These are phyloP conservation scores for Periconia digitata DNA, from an alignment of 2,329 filamentous ascomycete genomes.

Conservation along the genomic window DNA sequence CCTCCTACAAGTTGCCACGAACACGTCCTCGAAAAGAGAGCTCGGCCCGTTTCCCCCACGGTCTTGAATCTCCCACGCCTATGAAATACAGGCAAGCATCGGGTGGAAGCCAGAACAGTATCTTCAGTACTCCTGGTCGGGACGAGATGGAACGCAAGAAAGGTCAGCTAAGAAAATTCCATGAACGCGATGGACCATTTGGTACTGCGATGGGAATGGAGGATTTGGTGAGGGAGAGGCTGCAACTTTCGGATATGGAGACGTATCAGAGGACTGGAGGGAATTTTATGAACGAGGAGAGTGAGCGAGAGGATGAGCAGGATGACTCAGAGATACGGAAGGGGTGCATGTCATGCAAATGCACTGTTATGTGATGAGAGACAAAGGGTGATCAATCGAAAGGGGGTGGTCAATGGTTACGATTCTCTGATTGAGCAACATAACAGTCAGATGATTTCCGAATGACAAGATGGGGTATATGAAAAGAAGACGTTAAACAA, in stretches of 20 bases:
- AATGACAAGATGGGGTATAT: no score
- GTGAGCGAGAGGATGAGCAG: slow-evolving; percentile 2
- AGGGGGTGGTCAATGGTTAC: neutral
- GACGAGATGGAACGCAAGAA: slow-evolving; percentile 37
- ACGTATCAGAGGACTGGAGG: no score
- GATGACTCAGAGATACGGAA: neutral
- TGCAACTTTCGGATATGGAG: slow-evolving; percentile 13
- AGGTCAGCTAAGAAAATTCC: slow-evolving; percentile 10
- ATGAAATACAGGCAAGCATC: neutral
- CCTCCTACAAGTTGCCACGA: no score
- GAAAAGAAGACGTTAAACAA: no score
- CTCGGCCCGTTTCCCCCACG: neutral
- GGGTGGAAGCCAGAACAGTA: no score
- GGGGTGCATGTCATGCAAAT: slow-evolving; percentile 4
- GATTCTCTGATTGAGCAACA: no score
- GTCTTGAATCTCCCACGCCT: neutral
- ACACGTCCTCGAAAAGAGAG: neutral
- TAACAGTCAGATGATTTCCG: no score
- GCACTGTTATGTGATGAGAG: slow-evolving; percentile 20
- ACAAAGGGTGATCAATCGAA: neutral
- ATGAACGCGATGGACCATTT: slow-evolving; percentile 27
- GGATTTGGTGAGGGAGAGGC: slow-evolving; percentile 19
- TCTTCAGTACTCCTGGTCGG: slow-evolving; percentile 31
- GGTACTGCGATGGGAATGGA: slow-evolving; percentile 14
- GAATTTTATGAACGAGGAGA: neutral